A percentile compares a stretch with the other conserved stretches of the same genome.
Conservation (phyloP, 2,329 filamentous ascomycete species). For the Fonsecaea monophora region DNA sequence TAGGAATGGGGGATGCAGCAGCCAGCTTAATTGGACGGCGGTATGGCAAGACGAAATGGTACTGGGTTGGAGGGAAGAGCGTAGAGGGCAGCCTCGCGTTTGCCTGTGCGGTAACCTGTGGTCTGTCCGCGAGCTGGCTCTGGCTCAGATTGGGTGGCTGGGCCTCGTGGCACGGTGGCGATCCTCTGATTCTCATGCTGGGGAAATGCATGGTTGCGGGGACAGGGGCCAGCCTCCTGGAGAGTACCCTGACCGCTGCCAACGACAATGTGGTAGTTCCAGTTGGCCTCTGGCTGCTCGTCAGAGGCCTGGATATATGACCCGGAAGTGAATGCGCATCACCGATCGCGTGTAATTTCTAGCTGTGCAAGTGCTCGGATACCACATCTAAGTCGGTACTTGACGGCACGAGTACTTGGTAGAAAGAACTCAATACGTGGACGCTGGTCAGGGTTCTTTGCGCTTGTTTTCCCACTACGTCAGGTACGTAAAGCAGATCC, state of each 20-base stretch:
- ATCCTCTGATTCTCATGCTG: constrained; percentile 42
- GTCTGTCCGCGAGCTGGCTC: constrained; percentile 70
- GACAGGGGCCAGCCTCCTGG: constrained; percentile 82
- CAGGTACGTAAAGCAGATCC: constrained; percentile 10
- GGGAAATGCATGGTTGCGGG: constrained; percentile 75
- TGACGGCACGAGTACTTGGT: neutral
- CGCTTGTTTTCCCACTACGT: neutral
- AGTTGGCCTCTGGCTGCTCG: constrained; percentile 88
- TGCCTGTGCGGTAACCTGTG: constrained; percentile 75
- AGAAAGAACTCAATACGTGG: neutral
- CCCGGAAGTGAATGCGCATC: neutral
- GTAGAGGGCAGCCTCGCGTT: constrained; percentile 87
- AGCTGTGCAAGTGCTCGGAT: neutral
- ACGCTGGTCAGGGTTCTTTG: neutral
- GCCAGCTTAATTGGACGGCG: constrained; percentile 87
- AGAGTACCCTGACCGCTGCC: constrained; percentile 92
- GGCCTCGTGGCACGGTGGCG: constrained; percentile 44
- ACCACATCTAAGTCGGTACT: neutral
- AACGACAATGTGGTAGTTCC: constrained; percentile 99
- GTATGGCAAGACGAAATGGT: constrained; percentile 87
- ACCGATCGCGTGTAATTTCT: neutral
- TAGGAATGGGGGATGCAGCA: constrained; percentile 92
- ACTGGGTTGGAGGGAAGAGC: constrained; percentile 96
- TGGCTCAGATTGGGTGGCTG: constrained; percentile 84
- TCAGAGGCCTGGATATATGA: constrained; percentile 68